Evolutionary conservation across 257 asterid genomes (phyloP).

Genomic region (Paraleonurus japonicus): DNA sequence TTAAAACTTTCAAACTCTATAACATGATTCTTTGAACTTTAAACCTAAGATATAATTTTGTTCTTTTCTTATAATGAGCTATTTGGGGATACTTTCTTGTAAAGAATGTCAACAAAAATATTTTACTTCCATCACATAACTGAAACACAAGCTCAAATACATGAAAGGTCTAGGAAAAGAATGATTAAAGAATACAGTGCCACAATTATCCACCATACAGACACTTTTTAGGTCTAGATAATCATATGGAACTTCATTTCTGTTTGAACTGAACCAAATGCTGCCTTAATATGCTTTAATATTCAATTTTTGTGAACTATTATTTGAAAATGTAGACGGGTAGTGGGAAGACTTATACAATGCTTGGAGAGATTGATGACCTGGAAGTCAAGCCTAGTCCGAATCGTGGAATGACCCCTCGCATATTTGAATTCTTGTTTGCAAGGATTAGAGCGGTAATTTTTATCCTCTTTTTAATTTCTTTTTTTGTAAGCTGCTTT

Average conservation of each 20-base stretch:
- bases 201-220: too few species aligned
- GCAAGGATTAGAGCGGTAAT: constrained; percentile 94
- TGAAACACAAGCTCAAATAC: too few species aligned
- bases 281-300: background rate
- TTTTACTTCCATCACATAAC: too few species aligned
- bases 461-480: constrained; percentile 10
- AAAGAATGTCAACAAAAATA: background rate
- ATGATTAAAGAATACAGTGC: too few species aligned
- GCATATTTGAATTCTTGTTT: constrained; percentile 92
- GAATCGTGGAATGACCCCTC: constrained; percentile 96
- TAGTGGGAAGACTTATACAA: constrained; percentile 95
- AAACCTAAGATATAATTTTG: background rate
- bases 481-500: constrained; percentile 8
- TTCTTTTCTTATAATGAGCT: background rate
- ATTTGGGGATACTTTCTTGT: background rate
- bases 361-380: constrained; percentile 93
- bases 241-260: background rate
- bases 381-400: constrained; percentile 73
- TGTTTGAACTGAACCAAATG: constrained; percentile 11
- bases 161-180: too few species aligned
- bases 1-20: background rate
- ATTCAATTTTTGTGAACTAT: background rate
- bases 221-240: background rate
- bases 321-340: constrained; percentile 68
- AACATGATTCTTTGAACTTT: background rate